A percentile compares a stretch with the other conserved stretches of the same genome.
These are phyloP conservation scores for Purpureocillium lavendulum DNA, from an alignment of 2,329 filamentous ascomycete species.

Conservation along the genomic window DNA sequence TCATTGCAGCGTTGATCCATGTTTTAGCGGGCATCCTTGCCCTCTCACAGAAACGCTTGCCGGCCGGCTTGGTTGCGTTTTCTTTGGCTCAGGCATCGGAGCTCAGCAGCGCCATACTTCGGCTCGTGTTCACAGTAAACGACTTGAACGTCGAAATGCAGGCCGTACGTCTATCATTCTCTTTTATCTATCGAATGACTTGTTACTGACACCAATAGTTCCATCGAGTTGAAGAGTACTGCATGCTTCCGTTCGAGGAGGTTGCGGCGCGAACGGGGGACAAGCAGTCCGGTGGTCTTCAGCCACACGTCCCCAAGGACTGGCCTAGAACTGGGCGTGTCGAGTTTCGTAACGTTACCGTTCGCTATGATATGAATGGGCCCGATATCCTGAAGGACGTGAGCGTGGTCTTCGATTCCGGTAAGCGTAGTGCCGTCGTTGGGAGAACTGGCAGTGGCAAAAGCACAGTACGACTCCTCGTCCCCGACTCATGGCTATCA, in stretches of 20 bases:
- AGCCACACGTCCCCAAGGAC: conserved; percentile 15
- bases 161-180: conserved; percentile 20
- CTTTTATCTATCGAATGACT: conserved; percentile 5
- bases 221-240: conserved; percentile 28
- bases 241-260: conserved; percentile 24
- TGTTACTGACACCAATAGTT: conserved; percentile 14
- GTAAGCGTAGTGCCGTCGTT: conserved; percentile 64
- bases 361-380: conserved; percentile 26
- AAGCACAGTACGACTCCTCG: conserved; percentile 46
- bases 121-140: conserved; percentile 33
- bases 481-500: no score
- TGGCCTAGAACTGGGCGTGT: conserved; percentile 27
- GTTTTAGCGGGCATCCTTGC: conserved; percentile 34
- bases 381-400: conserved; percentile 33
- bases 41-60: conserved; percentile 23
- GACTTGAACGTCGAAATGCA: conserved; percentile 40
- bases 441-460: conserved; percentile 70
- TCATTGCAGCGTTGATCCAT: conserved; percentile 33
- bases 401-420: conserved; percentile 38
- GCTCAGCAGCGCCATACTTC: conserved; percentile 33
- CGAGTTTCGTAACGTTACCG: conserved; percentile 27
- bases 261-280: conserved; percentile 14
- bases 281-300: conserved; percentile 12
- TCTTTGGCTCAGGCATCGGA: conserved; percentile 38
- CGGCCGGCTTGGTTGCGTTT: conserved; percentile 37